Conservation (phyloP, 495 filamentous ascomycete species). For the Penicillium maclennaniae region DNA sequence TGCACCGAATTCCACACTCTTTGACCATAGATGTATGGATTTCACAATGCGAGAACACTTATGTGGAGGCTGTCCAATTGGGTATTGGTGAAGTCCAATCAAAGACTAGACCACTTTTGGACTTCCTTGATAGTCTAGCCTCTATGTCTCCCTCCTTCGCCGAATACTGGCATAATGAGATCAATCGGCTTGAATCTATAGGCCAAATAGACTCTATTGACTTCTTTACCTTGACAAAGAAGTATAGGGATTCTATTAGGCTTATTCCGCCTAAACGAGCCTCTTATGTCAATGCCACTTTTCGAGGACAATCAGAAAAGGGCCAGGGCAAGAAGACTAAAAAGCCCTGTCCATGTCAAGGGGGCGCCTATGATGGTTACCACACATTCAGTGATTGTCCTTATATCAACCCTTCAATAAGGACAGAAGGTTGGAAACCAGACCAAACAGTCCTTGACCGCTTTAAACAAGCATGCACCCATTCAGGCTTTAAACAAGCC, state of each 20-base stretch:
- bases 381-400: neutral
- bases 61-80: too few species aligned
- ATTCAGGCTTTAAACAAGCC: neutral
- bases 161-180: too few species aligned
- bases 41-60: too few species aligned
- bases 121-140: too few species aligned
- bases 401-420: neutral
- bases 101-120: too few species aligned
- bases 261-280: neutral
- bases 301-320: neutral
- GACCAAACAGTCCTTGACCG: neutral
- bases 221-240: neutral
- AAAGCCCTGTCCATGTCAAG: neutral
- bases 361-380: neutral
- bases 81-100: too few species aligned
- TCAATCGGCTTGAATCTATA: too few species aligned
- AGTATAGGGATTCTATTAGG: neutral
- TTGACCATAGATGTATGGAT: too few species aligned
- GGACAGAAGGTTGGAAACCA: neutral
- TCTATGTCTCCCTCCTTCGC: too few species aligned
- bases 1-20: too few species aligned
- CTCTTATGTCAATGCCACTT: neutral
- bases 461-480: neutral
- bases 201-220: too few species aligned
- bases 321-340: neutral